phyloP scores from a whole-genome alignment of 768 basidiomycete genomes.

The Termitomyces sp. region DNA sequence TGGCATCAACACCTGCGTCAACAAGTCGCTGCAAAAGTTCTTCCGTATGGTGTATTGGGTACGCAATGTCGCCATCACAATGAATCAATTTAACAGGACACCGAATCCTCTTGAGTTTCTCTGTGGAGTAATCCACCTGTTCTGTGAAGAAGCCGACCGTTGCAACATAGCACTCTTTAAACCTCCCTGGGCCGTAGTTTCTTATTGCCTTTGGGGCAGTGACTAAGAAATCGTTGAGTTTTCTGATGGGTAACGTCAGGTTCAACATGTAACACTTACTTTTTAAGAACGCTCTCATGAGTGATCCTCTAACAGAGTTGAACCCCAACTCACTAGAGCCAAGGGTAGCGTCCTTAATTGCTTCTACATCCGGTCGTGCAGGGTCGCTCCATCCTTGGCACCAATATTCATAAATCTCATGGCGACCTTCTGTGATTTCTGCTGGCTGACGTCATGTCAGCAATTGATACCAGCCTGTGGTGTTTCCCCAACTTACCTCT shows the following conservation, averaged over 20 bases:
- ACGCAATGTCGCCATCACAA: slow-evolving; percentile 32
- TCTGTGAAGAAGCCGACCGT: slow-evolving; percentile 30
- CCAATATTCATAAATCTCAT: slow-evolving; percentile 24
- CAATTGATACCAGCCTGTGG: neutral
- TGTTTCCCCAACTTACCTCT: slow-evolving; percentile 22
- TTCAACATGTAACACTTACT: neutral
- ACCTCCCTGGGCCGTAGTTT: slow-evolving; percentile 23
- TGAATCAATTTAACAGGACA: slow-evolving; percentile 31
- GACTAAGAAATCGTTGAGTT: slow-evolving; percentile 16
- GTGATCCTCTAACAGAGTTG: slow-evolving; percentile 18
- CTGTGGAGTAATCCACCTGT: slow-evolving; percentile 17
- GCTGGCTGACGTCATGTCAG: slow-evolving; percentile 20
- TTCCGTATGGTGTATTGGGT: slow-evolving; percentile 23
- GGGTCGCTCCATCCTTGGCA: slow-evolving; percentile 6
- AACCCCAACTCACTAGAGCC: slow-evolving; percentile 26
- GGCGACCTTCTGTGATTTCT: slow-evolving; percentile 29
- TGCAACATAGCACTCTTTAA: slow-evolving; percentile 27
- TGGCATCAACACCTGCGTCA: slow-evolving; percentile 25
- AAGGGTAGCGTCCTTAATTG: slow-evolving; percentile 1
- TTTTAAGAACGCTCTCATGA: slow-evolving; percentile 23
- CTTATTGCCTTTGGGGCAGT: slow-evolving; percentile 18
- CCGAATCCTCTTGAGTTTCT: slow-evolving; percentile 20
- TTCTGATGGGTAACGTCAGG: slow-evolving; percentile 1
- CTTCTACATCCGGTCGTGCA: neutral
- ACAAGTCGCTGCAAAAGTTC: slow-evolving; percentile 22